Evolutionary conservation across 495 filamentous ascomycete species (phyloP).

Genomic region (Trichoderma gamsii): DNA sequence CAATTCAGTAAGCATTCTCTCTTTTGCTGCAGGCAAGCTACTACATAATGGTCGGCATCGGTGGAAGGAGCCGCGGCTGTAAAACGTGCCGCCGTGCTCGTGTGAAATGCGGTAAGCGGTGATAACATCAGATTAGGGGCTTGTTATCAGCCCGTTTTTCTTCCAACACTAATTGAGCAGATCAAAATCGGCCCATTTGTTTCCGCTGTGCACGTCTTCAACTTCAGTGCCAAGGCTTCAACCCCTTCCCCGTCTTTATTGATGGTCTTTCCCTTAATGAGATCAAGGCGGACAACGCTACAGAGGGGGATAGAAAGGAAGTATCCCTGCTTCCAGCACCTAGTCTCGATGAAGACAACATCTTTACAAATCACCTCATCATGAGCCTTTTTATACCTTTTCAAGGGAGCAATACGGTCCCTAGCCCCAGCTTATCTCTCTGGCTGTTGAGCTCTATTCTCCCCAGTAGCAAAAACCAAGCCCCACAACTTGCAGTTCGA

Average conservation of each 20-base stretch:
- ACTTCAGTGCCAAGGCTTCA: neutral
- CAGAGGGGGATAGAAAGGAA: neutral
- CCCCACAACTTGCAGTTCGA: neutral
- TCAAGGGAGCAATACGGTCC: neutral
- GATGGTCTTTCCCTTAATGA: constrained; percentile 4
- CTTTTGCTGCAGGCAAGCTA: neutral
- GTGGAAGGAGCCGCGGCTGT: constrained; percentile 1
- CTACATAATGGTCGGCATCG: neutral
- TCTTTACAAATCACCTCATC: neutral
- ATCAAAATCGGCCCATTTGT: neutral
- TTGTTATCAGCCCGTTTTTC: neutral
- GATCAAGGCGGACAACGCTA: neutral
- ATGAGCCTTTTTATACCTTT: neutral
- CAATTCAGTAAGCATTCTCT: too few relatives aligned
- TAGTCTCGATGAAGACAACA: neutral
- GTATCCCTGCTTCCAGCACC: neutral
- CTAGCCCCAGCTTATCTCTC: neutral
- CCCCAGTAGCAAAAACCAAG: neutral
- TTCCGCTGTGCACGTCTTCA: neutral
- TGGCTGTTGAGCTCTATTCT: neutral
- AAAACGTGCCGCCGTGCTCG: neutral
- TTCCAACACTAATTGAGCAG: neutral
- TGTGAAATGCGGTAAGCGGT: neutral
- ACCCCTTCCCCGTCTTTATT: neutral
- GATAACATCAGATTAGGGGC: neutral